Evolutionary conservation across 139 green algal genomes (phyloP), one percentile per base, ranked within the genome.

Genomic region (Protoeuglena noctilucae): DNA sequence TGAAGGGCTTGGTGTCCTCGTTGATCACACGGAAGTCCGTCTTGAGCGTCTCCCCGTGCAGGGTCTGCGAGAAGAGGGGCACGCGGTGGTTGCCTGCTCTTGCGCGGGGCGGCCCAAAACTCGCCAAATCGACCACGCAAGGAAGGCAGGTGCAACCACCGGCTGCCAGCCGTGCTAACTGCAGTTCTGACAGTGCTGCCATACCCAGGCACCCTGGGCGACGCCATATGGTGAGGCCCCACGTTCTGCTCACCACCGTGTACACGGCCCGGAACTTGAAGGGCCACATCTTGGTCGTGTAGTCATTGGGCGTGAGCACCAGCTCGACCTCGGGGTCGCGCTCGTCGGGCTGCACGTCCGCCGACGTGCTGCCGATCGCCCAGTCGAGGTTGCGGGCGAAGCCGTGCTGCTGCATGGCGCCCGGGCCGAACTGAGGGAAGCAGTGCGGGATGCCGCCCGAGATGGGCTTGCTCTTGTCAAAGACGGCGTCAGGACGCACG

Each of bases 371-470:
- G 16, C 62, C 67, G 34, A 93, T 63, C 39, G 61, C 48, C 89
- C 89, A 98, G 52, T 93, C 78, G 23, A 86, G 47, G 74, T 96
- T 94, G 60, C 90, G 80, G 0, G 89, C 90, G 76, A 98, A 98
- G 24, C 90, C 90, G 68, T 98, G 90, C 72, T 94, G 85, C 65
- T 91, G 80, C 67, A 96, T 88, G 9, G 62, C 57, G 25, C 85
- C 82, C 2, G 89, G 89, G 6, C 89, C 88, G 67, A 96, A 96
- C 73, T 94, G 83, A 12, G 90, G 90, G 67, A 98, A 98, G 83
- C 90, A 98, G 61, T 89, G 79, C 2, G 90, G 90, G 28, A 96
- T 80, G 51, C 90, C 90, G 19, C 86, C 86, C 22, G 62, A 80
- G 62, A 93, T 93, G 47, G 85, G 83, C 73, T 95, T 95, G 28